phyloP scores from a whole-genome alignment of 2,329 filamentous ascomycete genomes.

The Aureobasidium zeae region DNA sequence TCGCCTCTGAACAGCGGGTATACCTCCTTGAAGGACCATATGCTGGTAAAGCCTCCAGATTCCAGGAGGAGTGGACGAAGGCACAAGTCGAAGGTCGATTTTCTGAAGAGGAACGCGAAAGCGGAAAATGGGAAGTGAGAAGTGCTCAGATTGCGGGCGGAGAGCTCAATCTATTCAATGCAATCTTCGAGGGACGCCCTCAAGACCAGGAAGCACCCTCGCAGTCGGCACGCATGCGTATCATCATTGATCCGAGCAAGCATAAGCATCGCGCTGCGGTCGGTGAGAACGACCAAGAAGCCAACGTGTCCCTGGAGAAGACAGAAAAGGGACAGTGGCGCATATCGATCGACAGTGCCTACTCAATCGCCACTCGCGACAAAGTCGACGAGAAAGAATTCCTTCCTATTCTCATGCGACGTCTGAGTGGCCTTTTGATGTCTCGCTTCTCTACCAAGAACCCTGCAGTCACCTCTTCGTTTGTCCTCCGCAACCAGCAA shows the following conservation, averaged over 20 bases:
- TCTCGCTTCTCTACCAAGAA: conserved; percentile 61
- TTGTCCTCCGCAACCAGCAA: conserved; percentile 71
- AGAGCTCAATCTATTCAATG: conserved; percentile 50
- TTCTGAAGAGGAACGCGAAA: conserved; percentile 71
- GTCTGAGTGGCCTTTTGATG: conserved; percentile 63
- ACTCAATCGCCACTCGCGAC: conserved; percentile 64
- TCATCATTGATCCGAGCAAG: conserved; percentile 55
- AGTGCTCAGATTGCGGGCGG: conserved; percentile 52
- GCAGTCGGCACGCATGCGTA: conserved; percentile 58
- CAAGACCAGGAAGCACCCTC: conserved; percentile 54
- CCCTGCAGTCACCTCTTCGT: conserved; percentile 51
- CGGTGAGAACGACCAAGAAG: conserved; percentile 53
- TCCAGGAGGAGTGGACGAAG: conserved; percentile 78
- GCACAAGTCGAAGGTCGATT: conserved; percentile 80
- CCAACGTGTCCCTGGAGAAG: conserved; percentile 55
- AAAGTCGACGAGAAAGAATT: conserved; percentile 65
- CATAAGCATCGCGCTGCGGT: conserved; percentile 28
- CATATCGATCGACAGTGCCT: conserved; percentile 53
- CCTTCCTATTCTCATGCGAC: conserved; percentile 61
- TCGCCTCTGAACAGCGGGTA: conserved; percentile 19
- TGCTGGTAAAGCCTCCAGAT: conserved; percentile 65
- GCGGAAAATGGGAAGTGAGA: conserved; percentile 69
- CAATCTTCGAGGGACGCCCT: conserved; percentile 62
- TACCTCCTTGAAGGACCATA: conserved; percentile 67
- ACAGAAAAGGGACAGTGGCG: conserved; percentile 46